Percentiles rank a stretch among this genome's conserved stretches.
Evolutionary conservation across 148 eudicot genomes (phyloP).

Genomic region (Fagopyrum homotropicum): DNA sequence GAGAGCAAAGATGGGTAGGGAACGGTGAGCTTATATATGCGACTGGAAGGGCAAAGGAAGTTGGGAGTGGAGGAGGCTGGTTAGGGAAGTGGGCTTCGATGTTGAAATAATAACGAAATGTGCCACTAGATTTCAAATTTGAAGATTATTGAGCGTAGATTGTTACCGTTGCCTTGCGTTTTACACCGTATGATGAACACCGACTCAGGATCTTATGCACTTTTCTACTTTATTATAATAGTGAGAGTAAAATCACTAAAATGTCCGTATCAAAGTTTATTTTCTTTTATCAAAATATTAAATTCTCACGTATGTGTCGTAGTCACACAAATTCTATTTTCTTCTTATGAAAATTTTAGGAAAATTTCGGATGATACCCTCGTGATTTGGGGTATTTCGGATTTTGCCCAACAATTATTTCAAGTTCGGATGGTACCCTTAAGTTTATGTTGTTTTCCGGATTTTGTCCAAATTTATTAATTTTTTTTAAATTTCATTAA

Average conservation of each 20-base stretch:
- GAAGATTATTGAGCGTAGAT: background rate
- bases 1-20: background rate
- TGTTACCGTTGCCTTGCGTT: constrained; percentile 12
- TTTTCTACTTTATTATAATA: background rate
- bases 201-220: constrained; percentile 3
- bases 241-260: background rate
- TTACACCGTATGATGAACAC: constrained; percentile 5
- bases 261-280: too few relatives aligned
- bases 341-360: too few relatives aligned
- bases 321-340: too few relatives aligned
- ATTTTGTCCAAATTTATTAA: too few relatives aligned
- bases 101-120: background rate
- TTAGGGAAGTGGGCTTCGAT: background rate
- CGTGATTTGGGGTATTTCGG: too few relatives aligned
- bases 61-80: background rate
- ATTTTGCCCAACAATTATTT: too few relatives aligned
- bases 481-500: too few relatives aligned
- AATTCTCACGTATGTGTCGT: too few relatives aligned
- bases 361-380: too few relatives aligned
- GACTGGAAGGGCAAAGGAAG: constrained; percentile 5
- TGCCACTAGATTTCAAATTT: constrained; percentile 4
- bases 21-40: constrained; percentile 5
- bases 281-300: too few relatives aligned
- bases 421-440: too few relatives aligned
- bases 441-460: too few relatives aligned